Evolutionary conservation across 345 rosid genomes (phyloP).

Genomic region (Eucalyptus curtisii): DNA sequence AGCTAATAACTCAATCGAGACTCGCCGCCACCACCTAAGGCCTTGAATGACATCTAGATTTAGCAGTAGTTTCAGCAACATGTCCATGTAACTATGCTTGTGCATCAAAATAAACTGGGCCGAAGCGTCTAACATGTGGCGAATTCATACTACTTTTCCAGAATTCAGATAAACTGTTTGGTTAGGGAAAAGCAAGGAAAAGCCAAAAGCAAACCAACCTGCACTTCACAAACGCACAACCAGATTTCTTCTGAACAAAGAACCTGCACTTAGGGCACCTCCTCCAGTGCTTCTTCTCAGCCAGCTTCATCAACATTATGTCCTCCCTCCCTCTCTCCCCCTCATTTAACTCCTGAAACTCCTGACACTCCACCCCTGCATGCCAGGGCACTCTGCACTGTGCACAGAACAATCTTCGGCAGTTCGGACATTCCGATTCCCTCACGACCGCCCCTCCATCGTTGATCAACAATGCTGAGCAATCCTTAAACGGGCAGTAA

Average conservation of each 20-base stretch:
- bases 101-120: slow-evolving; percentile 6
- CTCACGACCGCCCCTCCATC: slow-evolving; percentile 3
- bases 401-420: slow-evolving; percentile 28
- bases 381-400: slow-evolving; percentile 49
- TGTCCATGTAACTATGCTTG: background rate
- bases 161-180: background rate
- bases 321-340: slow-evolving; percentile 29
- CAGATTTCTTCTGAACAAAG: slow-evolving; percentile 27
- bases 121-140: background rate
- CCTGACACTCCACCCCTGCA: slow-evolving; percentile 10
- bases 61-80: background rate
- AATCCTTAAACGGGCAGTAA: slow-evolving; percentile 50
- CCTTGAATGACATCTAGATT: background rate
- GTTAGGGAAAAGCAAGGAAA: background rate
- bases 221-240: slow-evolving; percentile 17
- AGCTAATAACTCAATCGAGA: background rate
- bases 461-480: slow-evolving; percentile 23
- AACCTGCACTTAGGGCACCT: slow-evolving; percentile 30
- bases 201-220: background rate
- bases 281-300: slow-evolving; percentile 23
- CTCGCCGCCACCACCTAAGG: background rate
- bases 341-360: slow-evolving; percentile 21
- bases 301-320: slow-evolving; percentile 1
- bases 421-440: slow-evolving; percentile 21
- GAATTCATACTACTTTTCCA: background rate